Base-by-base conservation (phyloP, 805 yeast genomes). In the Cyberlindnera amylophila region DNA sequence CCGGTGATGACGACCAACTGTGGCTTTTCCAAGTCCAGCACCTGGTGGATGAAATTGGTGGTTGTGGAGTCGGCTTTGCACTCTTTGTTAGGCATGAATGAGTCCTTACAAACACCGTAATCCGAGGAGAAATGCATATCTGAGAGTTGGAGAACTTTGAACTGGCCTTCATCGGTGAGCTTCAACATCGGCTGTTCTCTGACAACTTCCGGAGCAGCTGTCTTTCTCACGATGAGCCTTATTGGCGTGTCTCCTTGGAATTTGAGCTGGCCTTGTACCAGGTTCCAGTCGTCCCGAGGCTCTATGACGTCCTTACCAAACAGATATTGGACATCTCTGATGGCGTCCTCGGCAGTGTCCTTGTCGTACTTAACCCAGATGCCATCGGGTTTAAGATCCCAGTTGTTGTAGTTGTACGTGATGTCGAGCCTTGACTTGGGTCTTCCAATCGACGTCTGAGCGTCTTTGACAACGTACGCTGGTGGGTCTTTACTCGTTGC, bases 61-160 rank as follows among this genome's bases (percentile, higher is more conserved):
- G 86, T 78, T 41, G 74, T 67, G 5, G 67, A 67, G 52, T 79
- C 84, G 0, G 84, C 83, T 38, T 64, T 54, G 49, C 85, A 79
- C 0, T 27, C 30, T 11, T 11, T 27, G 14, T 5, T 12, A 27
- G 61, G 59, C 3, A 54, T 58, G 0, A 36, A 17, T 8, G 54
- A 53, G 50, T 79, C 81, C 29, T 72, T 62, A 48, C 84, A 80
- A 21, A 55, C 55, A 3, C 86, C 85, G 37, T 59, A 65, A 9
- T 82, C 81, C 1, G 85, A 77, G 12, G 81, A 69, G 47, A 78
- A 75, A 57, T 81, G 86, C 38, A 81, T 61, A 55, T 82, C 89
- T 2, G 86, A 81, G 6, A 82, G 74, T 57, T 82, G 88, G 19
- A 82, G 52, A 14, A 82, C 74, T 53, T 79, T 81, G 59, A 79